phyloP scores from a whole-genome alignment of 257 asterid species.

The Capsicum baccatum region DNA sequence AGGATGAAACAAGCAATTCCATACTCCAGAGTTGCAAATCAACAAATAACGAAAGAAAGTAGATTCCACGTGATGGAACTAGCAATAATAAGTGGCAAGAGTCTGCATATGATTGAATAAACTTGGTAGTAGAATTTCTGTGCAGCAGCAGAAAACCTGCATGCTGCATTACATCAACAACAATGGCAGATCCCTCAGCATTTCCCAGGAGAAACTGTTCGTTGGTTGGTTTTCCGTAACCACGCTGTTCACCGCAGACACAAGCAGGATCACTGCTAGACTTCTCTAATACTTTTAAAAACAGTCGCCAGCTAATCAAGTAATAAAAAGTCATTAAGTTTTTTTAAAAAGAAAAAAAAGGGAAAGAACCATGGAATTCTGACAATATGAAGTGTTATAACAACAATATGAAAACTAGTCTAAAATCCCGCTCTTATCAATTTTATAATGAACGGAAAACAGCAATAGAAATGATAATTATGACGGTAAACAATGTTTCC shows the following conservation, averaged over 20 bases:
- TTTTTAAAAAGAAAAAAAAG: background rate
- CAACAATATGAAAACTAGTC: conserved; percentile 15
- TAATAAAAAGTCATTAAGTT: background rate
- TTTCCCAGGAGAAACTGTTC: background rate
- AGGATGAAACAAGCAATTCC: background rate
- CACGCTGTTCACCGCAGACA: background rate
- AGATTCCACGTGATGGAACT: background rate
- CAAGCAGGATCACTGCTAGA: conserved; percentile 9
- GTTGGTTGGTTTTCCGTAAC: background rate
- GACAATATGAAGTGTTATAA: background rate
- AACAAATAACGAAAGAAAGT: background rate
- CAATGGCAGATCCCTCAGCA: background rate
- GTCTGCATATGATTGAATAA: background rate
- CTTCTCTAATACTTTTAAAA: background rate
- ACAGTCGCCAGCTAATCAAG: background rate
- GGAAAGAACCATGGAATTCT: background rate
- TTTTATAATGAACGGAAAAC: background rate
- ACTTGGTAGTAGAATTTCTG: background rate
- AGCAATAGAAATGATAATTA: background rate
- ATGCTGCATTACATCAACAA: background rate
- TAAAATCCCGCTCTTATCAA: background rate
- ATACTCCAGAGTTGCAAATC: background rate
- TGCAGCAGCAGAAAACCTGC: background rate
- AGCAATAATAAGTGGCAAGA: background rate
- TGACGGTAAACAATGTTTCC: conserved; percentile 15